Conservation (phyloP, 345 rosid genomes). For the Eucalyptus pauciflora region DNA sequence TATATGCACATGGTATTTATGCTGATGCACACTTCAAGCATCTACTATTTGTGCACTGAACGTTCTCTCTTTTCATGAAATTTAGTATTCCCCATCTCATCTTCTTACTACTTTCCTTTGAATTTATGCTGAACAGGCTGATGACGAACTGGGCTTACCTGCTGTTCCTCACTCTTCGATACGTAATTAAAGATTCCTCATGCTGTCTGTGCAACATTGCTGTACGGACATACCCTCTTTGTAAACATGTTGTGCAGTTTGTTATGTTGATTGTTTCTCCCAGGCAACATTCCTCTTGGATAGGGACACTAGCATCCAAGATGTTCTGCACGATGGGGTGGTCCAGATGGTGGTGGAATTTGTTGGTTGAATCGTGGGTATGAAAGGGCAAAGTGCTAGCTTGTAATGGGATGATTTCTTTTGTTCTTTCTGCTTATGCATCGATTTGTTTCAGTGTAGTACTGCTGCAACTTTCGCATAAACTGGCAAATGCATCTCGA, state of each 20-base stretch:
- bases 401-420: neutral
- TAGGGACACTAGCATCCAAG: neutral
- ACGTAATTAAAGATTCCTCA: constrained; percentile 27
- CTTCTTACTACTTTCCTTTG: neutral
- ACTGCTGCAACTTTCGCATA: neutral
- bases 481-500: neutral
- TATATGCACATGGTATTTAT: neutral
- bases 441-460: neutral
- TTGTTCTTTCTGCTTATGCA: neutral
- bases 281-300: neutral
- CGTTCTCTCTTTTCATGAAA: neutral
- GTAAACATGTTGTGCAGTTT: neutral
- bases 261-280: neutral
- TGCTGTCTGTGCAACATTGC: neutral
- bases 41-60: neutral
- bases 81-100: neutral
- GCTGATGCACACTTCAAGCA: neutral
- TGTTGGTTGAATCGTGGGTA: neutral
- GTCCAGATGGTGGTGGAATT: neutral
- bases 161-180: constrained; percentile 81
- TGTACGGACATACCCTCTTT: neutral
- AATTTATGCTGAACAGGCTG: constrained; percentile 44
- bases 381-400: neutral
- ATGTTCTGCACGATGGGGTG: neutral
- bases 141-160: constrained; percentile 83